Evolutionary conservation across 2,329 filamentous ascomycete species (phyloP).

Genomic region (Fusarium denticulatum): DNA sequence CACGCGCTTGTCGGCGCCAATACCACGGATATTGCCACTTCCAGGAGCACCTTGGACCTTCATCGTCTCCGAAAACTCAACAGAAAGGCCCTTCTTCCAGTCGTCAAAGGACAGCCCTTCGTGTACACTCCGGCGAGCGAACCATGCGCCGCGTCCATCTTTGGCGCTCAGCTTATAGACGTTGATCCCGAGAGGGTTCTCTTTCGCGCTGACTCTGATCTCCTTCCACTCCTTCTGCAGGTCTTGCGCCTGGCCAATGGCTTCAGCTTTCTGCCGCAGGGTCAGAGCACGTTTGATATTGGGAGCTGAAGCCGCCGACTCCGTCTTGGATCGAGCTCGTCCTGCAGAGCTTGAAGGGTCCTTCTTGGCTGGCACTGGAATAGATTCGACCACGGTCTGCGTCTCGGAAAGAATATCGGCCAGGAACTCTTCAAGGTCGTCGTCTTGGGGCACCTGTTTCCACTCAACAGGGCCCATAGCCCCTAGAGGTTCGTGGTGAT

Average conservation of each 20-base stretch:
- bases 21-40: conserved; percentile 81
- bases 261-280: conserved; percentile 54
- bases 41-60: conserved; percentile 75
- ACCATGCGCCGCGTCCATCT: conserved; percentile 90
- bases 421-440: conserved; percentile 65
- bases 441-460: conserved; percentile 56
- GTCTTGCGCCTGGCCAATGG: conserved; percentile 59
- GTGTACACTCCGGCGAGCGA: conserved; percentile 85
- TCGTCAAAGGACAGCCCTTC: conserved; percentile 78
- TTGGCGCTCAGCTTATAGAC: conserved; percentile 83
- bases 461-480: conserved; percentile 66
- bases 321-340: conserved; percentile 65
- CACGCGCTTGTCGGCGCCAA: conserved; percentile 81
- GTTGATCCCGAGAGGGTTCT: conserved; percentile 79
- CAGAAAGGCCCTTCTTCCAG: conserved; percentile 80
- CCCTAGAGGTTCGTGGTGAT: conserved; percentile 68
- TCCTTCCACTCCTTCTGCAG: conserved; percentile 91
- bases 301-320: conserved; percentile 61
- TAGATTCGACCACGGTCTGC: conserved; percentile 78
- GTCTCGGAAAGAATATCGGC: conserved; percentile 70
- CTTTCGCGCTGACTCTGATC: conserved; percentile 74
- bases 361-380: conserved; percentile 62
- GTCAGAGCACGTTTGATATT: conserved; percentile 61
- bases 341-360: conserved; percentile 55
- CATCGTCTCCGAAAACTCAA: conserved; percentile 83